Base-by-base conservation (phyloP, 225 moss, liverwort and hornwort species). In the Thuidium tamariscinum region DNA sequence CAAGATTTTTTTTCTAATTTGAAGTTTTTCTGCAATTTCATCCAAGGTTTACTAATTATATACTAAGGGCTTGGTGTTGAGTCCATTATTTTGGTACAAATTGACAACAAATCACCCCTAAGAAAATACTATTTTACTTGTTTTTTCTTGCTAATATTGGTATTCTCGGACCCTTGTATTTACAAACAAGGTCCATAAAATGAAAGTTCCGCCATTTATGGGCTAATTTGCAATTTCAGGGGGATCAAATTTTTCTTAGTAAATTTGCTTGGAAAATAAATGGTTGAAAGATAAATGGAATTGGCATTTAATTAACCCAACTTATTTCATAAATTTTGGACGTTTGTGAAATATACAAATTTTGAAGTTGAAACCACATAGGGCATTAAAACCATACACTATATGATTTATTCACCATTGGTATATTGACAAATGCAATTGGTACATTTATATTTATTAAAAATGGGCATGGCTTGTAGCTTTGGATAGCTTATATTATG, bases 361-460 rank as follows among this genome's bases (percentile, higher is more conserved):
- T 41, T 71, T 71, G 16, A 27, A 71, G 27, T 27, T 44, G 16
- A 16, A 16, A 71, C 10, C 5, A 44, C 0, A 9, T 44, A 29
- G 2, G 8, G 4, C 3, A 17, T 29, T 29, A 6, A 4, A 44
- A 44, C 9, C 1, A 1, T 17, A 0, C 2, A 9, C 29, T 26
- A 3, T 16, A 0, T 17, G 1, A 71, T 71, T 16, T 29, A 1
- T 44, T 25, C 13, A 7, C 23, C 13, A 39, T 3, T 22, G 5
- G 20, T 23, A 67, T 2, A 67, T 37, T 67, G 36, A 37, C 4
- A 7, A 67, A 20, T 37, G 13, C 37, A 37, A 67, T 68, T 29
- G 10, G 6, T 71, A 44, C 10, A 44, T 44, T 68, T 13, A n/a
- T n/a, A n/a, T 5, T 11, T 5, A 4, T 3, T 0, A 0, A 16